Base-by-base conservation (phyloP, 1,139 yeast species). In the Suhomyces kunorum region DNA sequence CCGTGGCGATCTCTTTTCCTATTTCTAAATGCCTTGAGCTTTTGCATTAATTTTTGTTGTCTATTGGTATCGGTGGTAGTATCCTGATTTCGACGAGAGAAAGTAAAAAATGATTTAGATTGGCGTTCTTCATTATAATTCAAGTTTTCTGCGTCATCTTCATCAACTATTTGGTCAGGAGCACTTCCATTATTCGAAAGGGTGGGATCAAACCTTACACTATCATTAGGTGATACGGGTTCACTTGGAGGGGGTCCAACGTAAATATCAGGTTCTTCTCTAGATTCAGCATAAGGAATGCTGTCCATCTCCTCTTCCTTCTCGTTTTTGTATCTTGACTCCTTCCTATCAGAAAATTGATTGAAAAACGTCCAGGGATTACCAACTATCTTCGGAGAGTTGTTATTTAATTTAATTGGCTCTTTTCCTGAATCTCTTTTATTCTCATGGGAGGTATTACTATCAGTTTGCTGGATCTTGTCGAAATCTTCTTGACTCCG, bases 321-420 rank as follows among this genome's bases (percentile, higher is more conserved):
- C 1, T 63, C 66, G 27, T 47, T 44, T 1, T 43, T 43, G 39
- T 61, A 66, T 22, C 71, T 47, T 4, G 50, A 46, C 40, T 66
- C 69, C 20, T 50, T 41, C 14, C 49, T 53, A 41, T 65, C 70
- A 6, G 40, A 51, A 18, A 44, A 44, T 30, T 51, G 43, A 30
- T 51, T 53, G 34, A 61, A 56, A 38, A 64, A 62, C 9, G 59
- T 48, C 47, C 63, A 55, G 0, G 71, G 54, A 39, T 67, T 67
- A 1, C 61, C 55, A 8, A 66, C 51, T 1, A 60, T 47, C 24
- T 48, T 48, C 5, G 59, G 51, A 2, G 61, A 47, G n/a, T 57
- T 61, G 6, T 35, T 23, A 18, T 24, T 28, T 9, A 42, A 13
- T 6, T 32, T 39, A 13, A 18, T 22, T 44, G 45, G 11, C 45